Percentiles rank a stretch among this genome's conserved stretches.
phyloP scores from a whole-genome alignment of 352 stramenopile genomes.

The Phytophthora boehmeriae region DNA sequence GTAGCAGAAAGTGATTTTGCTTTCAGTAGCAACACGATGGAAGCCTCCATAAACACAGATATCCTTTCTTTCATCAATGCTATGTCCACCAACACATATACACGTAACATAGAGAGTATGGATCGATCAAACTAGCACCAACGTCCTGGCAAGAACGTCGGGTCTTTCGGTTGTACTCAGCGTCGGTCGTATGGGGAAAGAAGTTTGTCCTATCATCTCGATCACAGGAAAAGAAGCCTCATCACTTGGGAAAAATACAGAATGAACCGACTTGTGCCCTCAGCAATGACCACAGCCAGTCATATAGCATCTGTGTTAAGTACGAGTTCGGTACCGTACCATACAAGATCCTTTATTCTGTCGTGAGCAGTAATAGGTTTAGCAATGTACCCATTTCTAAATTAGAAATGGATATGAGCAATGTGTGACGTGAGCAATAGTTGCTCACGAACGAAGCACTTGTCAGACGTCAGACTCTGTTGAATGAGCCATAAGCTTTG shows the following conservation, averaged over 20 bases:
- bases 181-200: slow-evolving; percentile 83
- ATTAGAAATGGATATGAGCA: not conserved
- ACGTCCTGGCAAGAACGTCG: slow-evolving; percentile 64
- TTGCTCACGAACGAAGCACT: too few relatives aligned
- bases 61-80: slow-evolving; percentile 85
- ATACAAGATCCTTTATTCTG: too few relatives aligned
- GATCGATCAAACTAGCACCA: slow-evolving; percentile 77
- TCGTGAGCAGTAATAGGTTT: too few relatives aligned
- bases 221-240: slow-evolving; percentile 25
- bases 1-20: slow-evolving; percentile 86
- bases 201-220: slow-evolving; percentile 86
- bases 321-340: too few relatives aligned
- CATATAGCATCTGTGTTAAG: too few relatives aligned
- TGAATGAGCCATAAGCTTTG: too few relatives aligned
- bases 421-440: too few relatives aligned
- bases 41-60: slow-evolving; percentile 72
- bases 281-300: too few relatives aligned
- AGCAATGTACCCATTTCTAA: not conserved
- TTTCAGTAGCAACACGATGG: slow-evolving; percentile 61
- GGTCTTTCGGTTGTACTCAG: slow-evolving; percentile 78
- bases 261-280: slow-evolving; percentile 1
- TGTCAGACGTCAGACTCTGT: too few relatives aligned
- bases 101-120: not conserved
- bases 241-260: not conserved
- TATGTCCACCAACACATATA: slow-evolving; percentile 18